Evolutionary conservation across 1,284 basidiomycete genomes (phyloP).

Genomic region (Naganishia cerealis): DNA sequence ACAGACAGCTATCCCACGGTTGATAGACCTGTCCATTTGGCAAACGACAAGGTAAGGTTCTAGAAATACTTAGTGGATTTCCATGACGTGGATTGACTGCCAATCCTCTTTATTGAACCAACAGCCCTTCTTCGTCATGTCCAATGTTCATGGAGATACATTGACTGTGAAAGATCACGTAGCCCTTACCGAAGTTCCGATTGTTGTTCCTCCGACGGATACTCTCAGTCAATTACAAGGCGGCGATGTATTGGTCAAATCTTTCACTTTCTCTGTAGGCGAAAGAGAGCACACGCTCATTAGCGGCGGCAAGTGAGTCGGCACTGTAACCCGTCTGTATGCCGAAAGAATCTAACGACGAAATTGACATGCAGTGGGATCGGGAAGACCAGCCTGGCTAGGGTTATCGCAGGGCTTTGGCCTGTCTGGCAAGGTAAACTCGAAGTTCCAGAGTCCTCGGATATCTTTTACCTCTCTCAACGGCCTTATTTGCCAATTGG

Average conservation of each 20-base stretch:
- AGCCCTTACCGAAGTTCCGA: conserved; percentile 68
- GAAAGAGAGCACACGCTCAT: conserved; percentile 89
- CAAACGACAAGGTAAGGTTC: conserved; percentile 40
- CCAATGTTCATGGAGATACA: conserved; percentile 54
- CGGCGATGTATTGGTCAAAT: conserved; percentile 67
- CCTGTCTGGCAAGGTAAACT: conserved; percentile 58
- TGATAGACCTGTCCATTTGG: conserved; percentile 40
- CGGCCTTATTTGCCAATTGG: conserved; percentile 86
- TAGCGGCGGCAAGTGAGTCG: conserved; percentile 68
- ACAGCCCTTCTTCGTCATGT: conserved; percentile 56
- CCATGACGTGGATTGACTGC: not conserved
- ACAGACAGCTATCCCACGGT: conserved; percentile 49
- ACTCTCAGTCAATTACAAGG: conserved; percentile 58
- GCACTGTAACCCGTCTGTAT: not conserved
- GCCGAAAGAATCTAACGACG: not conserved
- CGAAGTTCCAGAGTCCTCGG: conserved; percentile 55
- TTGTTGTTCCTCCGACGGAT: conserved; percentile 66
- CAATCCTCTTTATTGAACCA: not conserved
- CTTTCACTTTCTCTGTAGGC: conserved; percentile 69
- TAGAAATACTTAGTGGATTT: not conserved
- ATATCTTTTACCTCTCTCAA: conserved; percentile 86
- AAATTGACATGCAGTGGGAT: conserved; percentile 64
- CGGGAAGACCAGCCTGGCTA: conserved; percentile 88
- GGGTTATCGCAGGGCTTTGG: conserved; percentile 89
- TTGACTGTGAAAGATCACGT: conserved; percentile 56